These are phyloP conservation scores for Dothiorella sarmentorum DNA, from an alignment of 2,329 filamentous ascomycete genomes.

Conservation along the genomic window DNA sequence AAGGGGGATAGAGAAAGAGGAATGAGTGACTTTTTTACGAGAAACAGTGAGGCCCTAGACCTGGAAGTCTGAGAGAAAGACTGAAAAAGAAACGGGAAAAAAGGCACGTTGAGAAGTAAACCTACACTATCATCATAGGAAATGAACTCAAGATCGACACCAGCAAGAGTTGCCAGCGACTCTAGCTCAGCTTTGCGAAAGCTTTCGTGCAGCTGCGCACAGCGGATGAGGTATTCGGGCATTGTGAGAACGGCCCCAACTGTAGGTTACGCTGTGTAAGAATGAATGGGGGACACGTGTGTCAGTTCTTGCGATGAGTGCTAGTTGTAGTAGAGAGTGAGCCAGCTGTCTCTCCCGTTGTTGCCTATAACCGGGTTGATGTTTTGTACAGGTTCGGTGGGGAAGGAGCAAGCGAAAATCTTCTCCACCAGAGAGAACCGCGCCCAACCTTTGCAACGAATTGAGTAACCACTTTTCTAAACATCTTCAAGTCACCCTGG, in stretches of 20 bases:
- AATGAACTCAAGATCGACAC: constrained; percentile 67
- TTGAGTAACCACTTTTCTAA: too few species aligned
- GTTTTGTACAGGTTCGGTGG: constrained; percentile 1
- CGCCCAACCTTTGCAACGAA: too few species aligned
- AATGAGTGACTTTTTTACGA: too few species aligned
- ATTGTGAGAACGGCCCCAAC: not conserved
- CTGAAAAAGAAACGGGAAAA: constrained; percentile 13
- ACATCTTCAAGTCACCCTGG: too few species aligned
- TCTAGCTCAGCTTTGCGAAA: constrained; percentile 83
- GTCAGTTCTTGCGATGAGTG: too few species aligned
- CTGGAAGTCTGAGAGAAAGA: constrained; percentile 1
- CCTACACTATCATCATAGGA: constrained; percentile 71
- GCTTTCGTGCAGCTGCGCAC: constrained; percentile 85
- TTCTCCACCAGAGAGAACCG: too few species aligned
- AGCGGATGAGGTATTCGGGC: constrained; percentile 78
- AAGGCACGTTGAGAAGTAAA: constrained; percentile 22
- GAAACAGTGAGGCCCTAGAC: not conserved
- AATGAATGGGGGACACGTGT: not conserved
- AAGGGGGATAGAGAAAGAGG: too few species aligned
- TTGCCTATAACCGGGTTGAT: not conserved
- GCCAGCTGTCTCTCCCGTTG: too few species aligned
- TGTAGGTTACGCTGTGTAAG: too few species aligned
- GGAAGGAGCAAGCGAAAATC: constrained; percentile 14
- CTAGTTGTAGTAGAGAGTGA: too few species aligned
- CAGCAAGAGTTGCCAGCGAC: constrained; percentile 68